Evolutionary conservation across 2,329 filamentous ascomycete genomes (phyloP).

Genomic region (Arthrobotrys sinensis): DNA sequence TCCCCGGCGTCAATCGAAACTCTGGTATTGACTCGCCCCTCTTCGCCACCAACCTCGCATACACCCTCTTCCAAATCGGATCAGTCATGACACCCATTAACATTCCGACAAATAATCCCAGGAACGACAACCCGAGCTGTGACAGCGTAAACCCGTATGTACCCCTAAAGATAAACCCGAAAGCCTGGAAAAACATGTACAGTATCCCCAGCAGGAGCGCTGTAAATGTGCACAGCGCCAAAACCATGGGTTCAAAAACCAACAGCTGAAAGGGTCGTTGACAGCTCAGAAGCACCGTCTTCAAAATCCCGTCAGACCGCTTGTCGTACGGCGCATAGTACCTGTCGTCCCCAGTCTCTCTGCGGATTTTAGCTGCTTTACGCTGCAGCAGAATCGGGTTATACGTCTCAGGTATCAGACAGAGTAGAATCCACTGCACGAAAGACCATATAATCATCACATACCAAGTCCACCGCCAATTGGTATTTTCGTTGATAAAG

Average conservation of each 20-base stretch:
- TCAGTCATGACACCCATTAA: constrained; percentile 75
- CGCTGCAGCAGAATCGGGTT: constrained; percentile 80
- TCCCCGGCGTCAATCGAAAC: constrained; percentile 83
- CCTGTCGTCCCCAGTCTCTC: constrained; percentile 81
- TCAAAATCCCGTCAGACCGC: constrained; percentile 76
- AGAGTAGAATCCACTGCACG: constrained; percentile 76
- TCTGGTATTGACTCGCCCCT: constrained; percentile 82
- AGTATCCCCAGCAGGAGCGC: constrained; percentile 88
- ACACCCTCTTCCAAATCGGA: constrained; percentile 77
- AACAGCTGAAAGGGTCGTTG: constrained; percentile 78
- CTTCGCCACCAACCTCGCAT: constrained; percentile 73
- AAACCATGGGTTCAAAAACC: constrained; percentile 85
- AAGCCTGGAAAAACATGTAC: constrained; percentile 92
- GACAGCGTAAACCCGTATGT: constrained; percentile 84
- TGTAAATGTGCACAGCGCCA: constrained; percentile 84
- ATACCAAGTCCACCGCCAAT: constrained; percentile 89
- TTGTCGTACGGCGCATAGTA: constrained; percentile 85
- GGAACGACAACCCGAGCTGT: constrained; percentile 84
- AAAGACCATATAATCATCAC: constrained; percentile 84
- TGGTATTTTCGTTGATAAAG: constrained; percentile 82
- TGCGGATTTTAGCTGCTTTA: constrained; percentile 79
- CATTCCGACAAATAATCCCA: constrained; percentile 81
- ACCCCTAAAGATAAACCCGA: constrained; percentile 81
- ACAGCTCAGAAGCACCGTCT: constrained; percentile 75
- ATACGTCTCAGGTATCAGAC: constrained; percentile 90